Percentiles rank a stretch among this genome's conserved stretches.
Conservation (phyloP, 176 grass and related monocot species). For the Triticum turgidum region DNA sequence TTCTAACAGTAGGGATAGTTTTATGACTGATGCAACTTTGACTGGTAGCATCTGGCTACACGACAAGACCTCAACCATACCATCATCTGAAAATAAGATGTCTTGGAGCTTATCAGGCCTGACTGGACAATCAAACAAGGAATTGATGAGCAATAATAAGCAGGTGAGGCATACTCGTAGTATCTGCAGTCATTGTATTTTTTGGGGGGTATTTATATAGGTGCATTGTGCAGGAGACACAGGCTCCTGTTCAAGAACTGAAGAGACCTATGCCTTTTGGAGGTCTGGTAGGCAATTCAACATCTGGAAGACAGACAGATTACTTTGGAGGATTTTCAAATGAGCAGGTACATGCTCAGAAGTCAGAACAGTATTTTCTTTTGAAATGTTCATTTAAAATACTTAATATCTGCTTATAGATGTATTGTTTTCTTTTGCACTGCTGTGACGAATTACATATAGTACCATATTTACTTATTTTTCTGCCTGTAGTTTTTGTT, state of each 20-base stretch:
- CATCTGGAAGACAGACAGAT: slow-evolving; percentile 37
- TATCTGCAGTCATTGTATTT: background rate
- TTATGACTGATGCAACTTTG: background rate
- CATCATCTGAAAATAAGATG: slow-evolving; percentile 30
- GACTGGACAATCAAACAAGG: slow-evolving; percentile 33
- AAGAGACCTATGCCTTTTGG: slow-evolving; percentile 52
- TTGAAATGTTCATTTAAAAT: slow-evolving; percentile 20
- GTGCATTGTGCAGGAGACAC: slow-evolving; percentile 12
- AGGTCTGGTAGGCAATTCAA: slow-evolving; percentile 50
- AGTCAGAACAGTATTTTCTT: background rate
- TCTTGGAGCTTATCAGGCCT: slow-evolving; percentile 15
- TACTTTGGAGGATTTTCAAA: slow-evolving; percentile 28
- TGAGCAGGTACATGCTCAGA: slow-evolving; percentile 46
- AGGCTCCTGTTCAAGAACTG: slow-evolving; percentile 46
- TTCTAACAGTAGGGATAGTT: slow-evolving; percentile 6
- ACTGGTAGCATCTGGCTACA: slow-evolving; percentile 17
- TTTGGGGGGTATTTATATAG: slow-evolving; percentile 6
- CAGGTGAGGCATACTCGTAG: slow-evolving; percentile 31
- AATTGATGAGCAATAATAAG: slow-evolving; percentile 40
- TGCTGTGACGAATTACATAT: slow-evolving; percentile 11
- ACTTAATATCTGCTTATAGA: background rate
- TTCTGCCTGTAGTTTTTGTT: background rate
- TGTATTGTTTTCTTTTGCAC: slow-evolving; percentile 27
- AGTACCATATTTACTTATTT: background rate
- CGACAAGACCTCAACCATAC: slow-evolving; percentile 15